phyloP scores from a whole-genome alignment of 441 rosid species.

The Mallotus repandus region DNA sequence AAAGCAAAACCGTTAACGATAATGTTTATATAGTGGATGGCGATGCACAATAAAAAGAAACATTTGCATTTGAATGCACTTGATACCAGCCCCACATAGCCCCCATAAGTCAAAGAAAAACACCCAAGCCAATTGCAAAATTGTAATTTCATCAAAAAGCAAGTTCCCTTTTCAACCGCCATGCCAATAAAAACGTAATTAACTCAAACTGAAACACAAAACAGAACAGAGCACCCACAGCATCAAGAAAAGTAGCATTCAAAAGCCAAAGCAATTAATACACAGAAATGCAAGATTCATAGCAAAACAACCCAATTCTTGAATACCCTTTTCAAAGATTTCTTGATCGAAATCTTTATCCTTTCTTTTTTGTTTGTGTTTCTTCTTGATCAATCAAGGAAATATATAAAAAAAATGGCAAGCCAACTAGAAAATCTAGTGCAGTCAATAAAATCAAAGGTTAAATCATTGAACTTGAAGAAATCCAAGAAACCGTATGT shows the following conservation, averaged over 20 bases:
- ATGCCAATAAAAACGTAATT: conserved; percentile 26
- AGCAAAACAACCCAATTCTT: neutral
- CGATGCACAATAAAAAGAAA: too few species aligned
- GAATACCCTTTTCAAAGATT: neutral
- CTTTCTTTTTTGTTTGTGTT: neutral
- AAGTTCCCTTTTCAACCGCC: conserved; percentile 13
- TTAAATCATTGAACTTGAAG: conserved; percentile 52
- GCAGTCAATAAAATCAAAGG: conserved; percentile 87
- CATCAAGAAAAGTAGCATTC: neutral
- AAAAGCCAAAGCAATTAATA: neutral
- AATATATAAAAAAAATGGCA: conserved; percentile 40
- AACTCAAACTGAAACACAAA: neutral
- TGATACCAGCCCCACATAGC: neutral
- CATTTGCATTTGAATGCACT: neutral
- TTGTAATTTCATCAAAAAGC: conserved; percentile 29
- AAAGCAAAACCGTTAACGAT: too few species aligned
- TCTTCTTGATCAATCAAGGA: neutral
- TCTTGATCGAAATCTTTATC: neutral
- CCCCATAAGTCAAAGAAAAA: neutral
- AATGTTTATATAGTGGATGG: too few species aligned
- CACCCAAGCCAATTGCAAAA: conserved; percentile 28
- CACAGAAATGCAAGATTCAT: neutral
- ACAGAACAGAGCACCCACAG: neutral
- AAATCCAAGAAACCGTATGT: conserved; percentile 66
- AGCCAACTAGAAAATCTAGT: conserved; percentile 66